Evolutionary conservation across 2,329 filamentous ascomycete genomes (phyloP), one percentile per base, ranked within the genome.

Genomic region (Gaeumannomyces sp.): DNA sequence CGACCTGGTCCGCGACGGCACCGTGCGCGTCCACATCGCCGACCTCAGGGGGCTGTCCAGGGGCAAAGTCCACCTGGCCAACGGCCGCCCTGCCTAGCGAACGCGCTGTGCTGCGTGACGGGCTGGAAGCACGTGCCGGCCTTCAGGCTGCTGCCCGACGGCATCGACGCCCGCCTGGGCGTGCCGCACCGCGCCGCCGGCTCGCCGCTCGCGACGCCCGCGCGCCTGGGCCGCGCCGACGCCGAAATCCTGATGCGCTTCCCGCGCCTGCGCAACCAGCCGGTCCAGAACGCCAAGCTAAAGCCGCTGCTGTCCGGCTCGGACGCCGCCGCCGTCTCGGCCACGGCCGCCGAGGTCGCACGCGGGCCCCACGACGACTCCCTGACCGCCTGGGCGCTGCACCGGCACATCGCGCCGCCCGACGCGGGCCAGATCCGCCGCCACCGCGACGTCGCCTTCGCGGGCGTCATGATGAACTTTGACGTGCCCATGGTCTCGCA

Each of bases 101-200:
- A 88, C 69, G 78, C 78, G 0, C 71, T 89, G 3, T 76, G 85
- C 65, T 85, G 80, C 68, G 80, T 80, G 25, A 88, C 85, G 0
- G 86, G 86, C 2, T 89, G 86, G 86, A 81, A 83, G 68, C 77
- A 82, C 59, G 73, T 76, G 2, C 79, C 83, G 1, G 78, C 82
- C 0, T 72, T 89, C 62, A 80, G 79, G 60, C 87, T 87, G 70
- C 70, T 83, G 13, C 79, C 81, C 0, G 73, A 76, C 35, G 80
- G 78, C 25, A 77, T 82, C 61, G 78, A 80, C 35, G 71, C 68
- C 13, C 76, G 81, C 31, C 73, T 84, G 3, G 84, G 84, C 14
- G 70, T 86, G 22, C 83, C 84, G 2, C 79, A 81, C 68, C 56
- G 65, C 4, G 50, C 53, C 13, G 53, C 50, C 19, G 6, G 19